A percentile compares a stretch with the other conserved stretches of the same genome.
phyloP scores from a whole-genome alignment of 345 rosid species.

The Melaleuca quinquenervia region DNA sequence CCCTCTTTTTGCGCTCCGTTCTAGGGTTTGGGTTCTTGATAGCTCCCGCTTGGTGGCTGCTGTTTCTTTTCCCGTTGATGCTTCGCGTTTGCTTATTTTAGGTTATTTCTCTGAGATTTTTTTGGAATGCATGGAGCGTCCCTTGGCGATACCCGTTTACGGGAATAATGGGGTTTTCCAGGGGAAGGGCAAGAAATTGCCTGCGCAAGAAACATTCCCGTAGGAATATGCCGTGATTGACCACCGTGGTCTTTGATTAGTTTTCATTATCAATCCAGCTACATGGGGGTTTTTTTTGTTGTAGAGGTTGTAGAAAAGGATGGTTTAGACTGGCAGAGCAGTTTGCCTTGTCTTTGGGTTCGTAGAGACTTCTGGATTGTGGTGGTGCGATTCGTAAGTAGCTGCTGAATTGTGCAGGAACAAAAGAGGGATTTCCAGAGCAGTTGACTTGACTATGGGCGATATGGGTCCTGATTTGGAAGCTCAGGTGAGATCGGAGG shows the following conservation, averaged over 20 bases:
- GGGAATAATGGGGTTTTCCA: not conserved
- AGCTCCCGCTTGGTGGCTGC: not conserved
- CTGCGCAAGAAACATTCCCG: too few species aligned
- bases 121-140: not conserved
- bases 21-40: not conserved
- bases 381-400: not conserved
- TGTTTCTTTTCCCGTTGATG: not conserved
- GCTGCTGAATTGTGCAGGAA: not conserved
- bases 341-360: not conserved
- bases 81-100: not conserved
- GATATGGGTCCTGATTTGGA: conserved; percentile 32
- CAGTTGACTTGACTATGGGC: not conserved
- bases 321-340: not conserved
- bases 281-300: not conserved
- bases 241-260: not conserved
- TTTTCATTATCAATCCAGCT: not conserved
- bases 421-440: not conserved
- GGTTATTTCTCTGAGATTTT: not conserved
- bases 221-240: not conserved
- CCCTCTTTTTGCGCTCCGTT: not conserved
- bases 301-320: not conserved
- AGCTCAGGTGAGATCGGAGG: conserved; percentile 12
- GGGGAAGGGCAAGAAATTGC: too few species aligned
- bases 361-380: not conserved
- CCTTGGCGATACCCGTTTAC: not conserved